Conservation (phyloP, 208 protist genomes). For the Crithidia thermophila region DNA sequence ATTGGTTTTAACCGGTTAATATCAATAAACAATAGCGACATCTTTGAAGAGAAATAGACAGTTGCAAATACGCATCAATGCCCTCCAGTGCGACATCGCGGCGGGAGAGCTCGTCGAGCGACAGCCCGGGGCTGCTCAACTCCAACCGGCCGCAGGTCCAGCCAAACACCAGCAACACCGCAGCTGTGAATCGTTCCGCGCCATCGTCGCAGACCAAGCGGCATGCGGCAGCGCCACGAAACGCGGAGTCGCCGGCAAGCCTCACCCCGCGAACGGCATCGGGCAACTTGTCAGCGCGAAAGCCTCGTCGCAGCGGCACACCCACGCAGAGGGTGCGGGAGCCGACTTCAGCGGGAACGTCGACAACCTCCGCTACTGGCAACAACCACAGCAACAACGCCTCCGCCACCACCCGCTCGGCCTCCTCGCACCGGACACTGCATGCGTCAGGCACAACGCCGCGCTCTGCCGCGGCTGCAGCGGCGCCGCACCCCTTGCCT, state of each 20-base stretch:
- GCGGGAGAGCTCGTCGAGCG: slow-evolving; percentile 2
- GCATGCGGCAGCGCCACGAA: too few species aligned
- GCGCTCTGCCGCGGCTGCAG: not conserved
- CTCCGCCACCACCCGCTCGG: not conserved
- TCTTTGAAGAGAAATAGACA: too few species aligned
- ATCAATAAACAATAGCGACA: too few species aligned
- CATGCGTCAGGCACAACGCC: not conserved
- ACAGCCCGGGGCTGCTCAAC: slow-evolving; percentile 11
- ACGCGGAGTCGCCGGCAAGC: too few species aligned
- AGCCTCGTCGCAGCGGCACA: not conserved
- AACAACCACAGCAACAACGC: not conserved
- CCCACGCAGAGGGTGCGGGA: too few species aligned
- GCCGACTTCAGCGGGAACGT: too few species aligned
- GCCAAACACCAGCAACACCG: not conserved
- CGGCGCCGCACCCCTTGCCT: not conserved
- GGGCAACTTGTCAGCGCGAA: too few species aligned
- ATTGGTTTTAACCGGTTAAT: too few species aligned
- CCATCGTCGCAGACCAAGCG: too few species aligned
- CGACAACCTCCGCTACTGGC: too few species aligned
- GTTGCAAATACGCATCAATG: not conserved
- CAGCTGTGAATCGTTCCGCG: not conserved
- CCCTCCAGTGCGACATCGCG: not conserved
- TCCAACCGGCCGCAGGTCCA: slow-evolving; percentile 24
- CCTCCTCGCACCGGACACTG: not conserved
- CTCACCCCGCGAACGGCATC: too few species aligned